These are phyloP conservation scores for Pharus latifolius DNA, from an alignment of 176 grass and related monocot genomes.

Conservation along the genomic window DNA sequence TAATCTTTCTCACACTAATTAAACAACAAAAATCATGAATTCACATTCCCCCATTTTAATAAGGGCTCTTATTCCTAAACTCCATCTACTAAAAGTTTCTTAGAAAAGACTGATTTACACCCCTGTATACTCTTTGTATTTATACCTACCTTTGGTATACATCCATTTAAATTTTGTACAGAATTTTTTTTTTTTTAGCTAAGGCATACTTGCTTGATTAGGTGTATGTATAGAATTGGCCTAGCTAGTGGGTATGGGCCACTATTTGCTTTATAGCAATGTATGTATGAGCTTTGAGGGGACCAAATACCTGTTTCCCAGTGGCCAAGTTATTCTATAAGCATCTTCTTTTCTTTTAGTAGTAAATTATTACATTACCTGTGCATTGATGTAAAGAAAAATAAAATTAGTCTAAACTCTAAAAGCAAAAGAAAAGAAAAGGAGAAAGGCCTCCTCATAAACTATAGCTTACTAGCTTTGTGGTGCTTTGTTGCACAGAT, in stretches of 20 bases:
- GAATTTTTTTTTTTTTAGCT: no score
- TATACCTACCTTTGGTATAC: no score
- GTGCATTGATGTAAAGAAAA: constrained; percentile 23
- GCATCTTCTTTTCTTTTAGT: constrained; percentile 11
- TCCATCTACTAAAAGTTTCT: no score
- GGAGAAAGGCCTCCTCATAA: constrained; percentile 5
- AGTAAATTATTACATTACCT: not conserved
- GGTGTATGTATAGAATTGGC: not conserved
- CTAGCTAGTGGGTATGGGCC: not conserved
- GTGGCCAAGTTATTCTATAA: constrained; percentile 16
- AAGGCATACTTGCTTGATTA: not conserved
- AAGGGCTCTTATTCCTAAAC: no score
- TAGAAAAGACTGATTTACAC: no score
- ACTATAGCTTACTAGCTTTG: not conserved
- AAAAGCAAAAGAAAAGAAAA: not conserved
- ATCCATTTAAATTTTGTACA: no score
- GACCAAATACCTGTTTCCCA: constrained; percentile 19
- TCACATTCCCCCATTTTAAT: no score
- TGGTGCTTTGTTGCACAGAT: not conserved
- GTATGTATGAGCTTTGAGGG: not conserved
- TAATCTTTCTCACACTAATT: no score
- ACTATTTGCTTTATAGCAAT: not conserved
- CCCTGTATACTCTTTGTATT: no score
- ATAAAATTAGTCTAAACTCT: not conserved
- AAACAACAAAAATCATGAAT: no score